Conservation (phyloP, 495 filamentous ascomycete genomes). For the Tuber umbilicatum region DNA sequence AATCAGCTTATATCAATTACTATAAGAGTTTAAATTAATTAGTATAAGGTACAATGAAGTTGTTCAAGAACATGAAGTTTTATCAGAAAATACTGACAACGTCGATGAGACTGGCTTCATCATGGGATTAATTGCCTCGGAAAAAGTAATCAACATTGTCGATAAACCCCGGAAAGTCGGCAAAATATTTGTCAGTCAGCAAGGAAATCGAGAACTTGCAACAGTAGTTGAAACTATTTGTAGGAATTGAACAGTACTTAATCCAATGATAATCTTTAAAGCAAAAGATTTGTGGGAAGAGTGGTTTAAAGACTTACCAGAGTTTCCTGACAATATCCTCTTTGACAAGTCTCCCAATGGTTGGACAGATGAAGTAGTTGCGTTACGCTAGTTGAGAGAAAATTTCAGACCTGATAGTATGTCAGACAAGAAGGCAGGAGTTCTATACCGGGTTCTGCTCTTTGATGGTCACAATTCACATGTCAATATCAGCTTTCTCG, state of each 20-base stretch:
- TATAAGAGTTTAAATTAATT: background rate
- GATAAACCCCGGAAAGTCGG: background rate
- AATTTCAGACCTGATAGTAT: background rate
- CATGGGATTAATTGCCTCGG: background rate
- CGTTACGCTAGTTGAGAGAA: background rate
- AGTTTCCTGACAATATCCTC: background rate
- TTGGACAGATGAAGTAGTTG: background rate
- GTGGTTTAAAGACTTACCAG: constrained; percentile 7
- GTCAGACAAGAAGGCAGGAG: background rate
- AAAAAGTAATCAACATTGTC: background rate
- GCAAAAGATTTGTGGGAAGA: background rate
- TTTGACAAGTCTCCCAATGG: background rate
- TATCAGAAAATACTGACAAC: too few relatives aligned
- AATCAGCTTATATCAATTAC: too few relatives aligned
- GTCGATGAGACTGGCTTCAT: too few relatives aligned
- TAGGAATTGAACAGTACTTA: background rate
- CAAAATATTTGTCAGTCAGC: background rate
- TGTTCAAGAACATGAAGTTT: background rate
- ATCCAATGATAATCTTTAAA: constrained; percentile 9
- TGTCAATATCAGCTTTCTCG: too few relatives aligned
- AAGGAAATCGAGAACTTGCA: background rate
- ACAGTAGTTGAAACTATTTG: constrained; percentile 1
- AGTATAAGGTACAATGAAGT: background rate
- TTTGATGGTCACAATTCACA: constrained; percentile 1
- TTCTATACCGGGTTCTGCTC: background rate